Evolutionary conservation across 177 flowering plant genomes (phyloP).

Genomic region (Vitis hybrid): DNA sequence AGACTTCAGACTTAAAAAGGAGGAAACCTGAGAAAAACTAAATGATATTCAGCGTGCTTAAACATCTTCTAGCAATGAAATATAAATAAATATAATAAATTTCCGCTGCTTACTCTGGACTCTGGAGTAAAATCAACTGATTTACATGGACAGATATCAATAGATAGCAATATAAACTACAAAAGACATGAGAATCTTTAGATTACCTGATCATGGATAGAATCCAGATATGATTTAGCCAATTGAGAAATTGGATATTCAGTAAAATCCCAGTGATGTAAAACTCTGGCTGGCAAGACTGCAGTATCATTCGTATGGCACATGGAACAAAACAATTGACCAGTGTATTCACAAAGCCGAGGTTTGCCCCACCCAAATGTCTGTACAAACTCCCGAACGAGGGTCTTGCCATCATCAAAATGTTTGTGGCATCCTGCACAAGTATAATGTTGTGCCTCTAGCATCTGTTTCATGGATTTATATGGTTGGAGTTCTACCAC

Average conservation of each 20-base stretch:
- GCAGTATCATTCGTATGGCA: slow-evolving; percentile 93
- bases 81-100: no score
- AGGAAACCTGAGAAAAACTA: no score
- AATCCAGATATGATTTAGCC: slow-evolving; percentile 88
- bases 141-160: neutral
- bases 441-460: slow-evolving; percentile 73
- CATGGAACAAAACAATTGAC: slow-evolving; percentile 83
- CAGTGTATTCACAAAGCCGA: slow-evolving; percentile 89
- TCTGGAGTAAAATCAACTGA: neutral
- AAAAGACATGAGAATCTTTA: neutral
- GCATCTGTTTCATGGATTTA: slow-evolving; percentile 68
- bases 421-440: slow-evolving; percentile 91
- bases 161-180: neutral
- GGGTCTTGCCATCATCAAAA: slow-evolving; percentile 64
- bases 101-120: neutral
- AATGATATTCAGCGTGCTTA: no score
- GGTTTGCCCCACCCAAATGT: slow-evolving; percentile 93
- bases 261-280: slow-evolving; percentile 91
- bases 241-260: slow-evolving; percentile 85
- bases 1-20: neutral
- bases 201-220: slow-evolving; percentile 82
- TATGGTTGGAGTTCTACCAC: slow-evolving; percentile 58
- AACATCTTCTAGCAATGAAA: no score
- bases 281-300: slow-evolving; percentile 85
- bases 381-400: slow-evolving; percentile 63